These are phyloP conservation scores for Dendrobium nobile DNA, from an alignment of 106 monocot species.

Conservation along the genomic window DNA sequence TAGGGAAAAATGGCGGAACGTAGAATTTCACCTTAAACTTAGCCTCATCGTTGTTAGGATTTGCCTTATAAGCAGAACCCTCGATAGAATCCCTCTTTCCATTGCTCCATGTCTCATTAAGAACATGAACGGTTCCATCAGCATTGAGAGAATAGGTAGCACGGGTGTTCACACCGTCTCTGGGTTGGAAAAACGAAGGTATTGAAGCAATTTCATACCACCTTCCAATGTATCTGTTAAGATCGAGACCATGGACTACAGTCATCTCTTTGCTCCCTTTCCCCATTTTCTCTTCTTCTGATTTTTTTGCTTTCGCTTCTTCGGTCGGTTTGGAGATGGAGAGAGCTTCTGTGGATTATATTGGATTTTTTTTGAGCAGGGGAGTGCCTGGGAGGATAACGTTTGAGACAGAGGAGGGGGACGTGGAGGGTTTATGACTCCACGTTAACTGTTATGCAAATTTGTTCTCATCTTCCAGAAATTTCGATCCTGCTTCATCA, in stretches of 20 bases:
- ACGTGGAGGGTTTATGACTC: not conserved
- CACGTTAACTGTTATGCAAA: not conserved
- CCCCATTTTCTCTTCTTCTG: not conserved
- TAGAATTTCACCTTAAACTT: slow-evolving; percentile 97
- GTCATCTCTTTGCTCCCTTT: slow-evolving; percentile 39
- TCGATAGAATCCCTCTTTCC: slow-evolving; percentile 69
- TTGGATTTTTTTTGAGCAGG: not conserved
- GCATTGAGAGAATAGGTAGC: slow-evolving; percentile 74
- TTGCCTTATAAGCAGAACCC: slow-evolving; percentile 66
- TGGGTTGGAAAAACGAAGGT: slow-evolving; percentile 78
- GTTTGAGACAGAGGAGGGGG: not conserved
- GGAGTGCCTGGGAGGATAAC: not conserved
- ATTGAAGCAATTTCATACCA: slow-evolving; percentile 99
- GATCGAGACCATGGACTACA: slow-evolving; percentile 58
- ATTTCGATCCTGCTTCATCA: too few species aligned
- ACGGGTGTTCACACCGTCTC: slow-evolving; percentile 58
- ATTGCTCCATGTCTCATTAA: slow-evolving; percentile 89
- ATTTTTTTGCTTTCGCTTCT: not conserved
- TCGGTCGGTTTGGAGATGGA: not conserved
- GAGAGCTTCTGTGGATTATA: not conserved
- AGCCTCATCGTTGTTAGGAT: slow-evolving; percentile 70
- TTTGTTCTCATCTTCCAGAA: too few species aligned
- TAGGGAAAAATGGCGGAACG: slow-evolving; percentile 85
- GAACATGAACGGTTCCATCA: slow-evolving; percentile 60
- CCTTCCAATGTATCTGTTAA: slow-evolving; percentile 80